Evolutionary conservation across 805 yeast genomes (phyloP), one percentile per base, ranked within the genome.

Genomic region (Saccharomycodes ludwigii): DNA sequence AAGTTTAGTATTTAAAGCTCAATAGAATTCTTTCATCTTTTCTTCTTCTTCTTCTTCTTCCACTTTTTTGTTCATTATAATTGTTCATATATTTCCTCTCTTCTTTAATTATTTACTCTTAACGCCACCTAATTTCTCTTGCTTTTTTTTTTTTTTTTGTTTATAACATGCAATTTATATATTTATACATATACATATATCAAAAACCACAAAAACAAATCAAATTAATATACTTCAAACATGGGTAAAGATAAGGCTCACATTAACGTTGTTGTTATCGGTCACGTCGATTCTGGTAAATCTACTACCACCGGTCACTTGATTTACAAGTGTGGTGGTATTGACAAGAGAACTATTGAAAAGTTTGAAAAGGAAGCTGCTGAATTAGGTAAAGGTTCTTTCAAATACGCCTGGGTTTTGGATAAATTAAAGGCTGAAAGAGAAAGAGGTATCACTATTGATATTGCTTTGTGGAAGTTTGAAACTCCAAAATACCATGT

Each of bases 261-360:
- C 82, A 82, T 88, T 75, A 88, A 88, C 95, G 94, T 88, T 73
- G 98, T 91, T 69, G 97, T 91, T 65, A 88, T 88, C 69, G 98
- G 97, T 71, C 97, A 88, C 94, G 97, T 91, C 96, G 97, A 88
- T 73, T 86, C 96, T 59, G 88, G 88, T 72, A 81, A 82, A 74
- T 88, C 96, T 48, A 86, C 97, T 63, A 88, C 96, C 70, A 86
- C 97, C 66, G 96, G 96, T 71, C 96, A 86, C 79, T 81, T 86
- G 71, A 85, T 86, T 64, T 86, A 65, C 94, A 85, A 85, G 88
- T 86, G 95, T 75, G 95, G 96, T 81, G 95, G 93, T 79, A 83
- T 83, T 58, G 95, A 85, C 73, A 85, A 84, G 83, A 81, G 95
- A 76, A 85, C 95, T 65, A 84, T 84, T 61, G 95, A 85, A 76